These are phyloP conservation scores for Tilletia horrida DNA, from an alignment of 1,284 basidiomycete genomes.

Conservation along the genomic window DNA sequence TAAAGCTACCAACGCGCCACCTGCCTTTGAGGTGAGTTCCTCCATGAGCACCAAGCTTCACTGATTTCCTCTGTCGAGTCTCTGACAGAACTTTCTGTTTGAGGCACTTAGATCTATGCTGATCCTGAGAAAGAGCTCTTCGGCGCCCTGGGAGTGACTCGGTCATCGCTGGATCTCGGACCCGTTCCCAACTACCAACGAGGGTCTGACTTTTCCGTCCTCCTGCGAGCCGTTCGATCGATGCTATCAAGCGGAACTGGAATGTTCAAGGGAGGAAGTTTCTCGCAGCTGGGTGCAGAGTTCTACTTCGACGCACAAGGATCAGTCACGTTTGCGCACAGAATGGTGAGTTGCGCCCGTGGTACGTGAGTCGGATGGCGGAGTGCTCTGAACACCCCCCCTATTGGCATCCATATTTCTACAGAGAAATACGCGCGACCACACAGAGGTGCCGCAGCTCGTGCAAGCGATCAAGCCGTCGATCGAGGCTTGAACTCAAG, in stretches of 20 bases:
- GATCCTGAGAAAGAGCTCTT: slow-evolving; percentile 18
- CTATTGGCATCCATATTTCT: too few relatives aligned
- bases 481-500: too few relatives aligned
- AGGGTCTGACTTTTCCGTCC: neutral
- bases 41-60: too few relatives aligned
- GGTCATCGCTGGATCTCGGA: slow-evolving; percentile 3
- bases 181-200: slow-evolving; percentile 17
- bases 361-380: too few relatives aligned
- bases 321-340: neutral
- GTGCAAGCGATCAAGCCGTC: neutral
- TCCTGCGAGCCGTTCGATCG: neutral
- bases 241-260: neutral
- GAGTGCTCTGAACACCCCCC: too few relatives aligned
- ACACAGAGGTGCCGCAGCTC: slow-evolving; percentile 17
- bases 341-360: slow-evolving; percentile 12
- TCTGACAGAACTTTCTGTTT: too few relatives aligned
- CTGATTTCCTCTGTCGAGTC: too few relatives aligned
- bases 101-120: slow-evolving; percentile 15
- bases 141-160: slow-evolving; percentile 12
- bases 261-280: slow-evolving; percentile 17
- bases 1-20: slow-evolving; percentile 1
- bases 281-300: slow-evolving; percentile 21
- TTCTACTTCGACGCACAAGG: slow-evolving; percentile 16
- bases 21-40: slow-evolving; percentile 2
- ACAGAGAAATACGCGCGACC: slow-evolving; percentile 16